phyloP scores from a whole-genome alignment of 225 moss, liverwort and hornwort genomes.

The Bryoerythrophyllum caledonicum region DNA sequence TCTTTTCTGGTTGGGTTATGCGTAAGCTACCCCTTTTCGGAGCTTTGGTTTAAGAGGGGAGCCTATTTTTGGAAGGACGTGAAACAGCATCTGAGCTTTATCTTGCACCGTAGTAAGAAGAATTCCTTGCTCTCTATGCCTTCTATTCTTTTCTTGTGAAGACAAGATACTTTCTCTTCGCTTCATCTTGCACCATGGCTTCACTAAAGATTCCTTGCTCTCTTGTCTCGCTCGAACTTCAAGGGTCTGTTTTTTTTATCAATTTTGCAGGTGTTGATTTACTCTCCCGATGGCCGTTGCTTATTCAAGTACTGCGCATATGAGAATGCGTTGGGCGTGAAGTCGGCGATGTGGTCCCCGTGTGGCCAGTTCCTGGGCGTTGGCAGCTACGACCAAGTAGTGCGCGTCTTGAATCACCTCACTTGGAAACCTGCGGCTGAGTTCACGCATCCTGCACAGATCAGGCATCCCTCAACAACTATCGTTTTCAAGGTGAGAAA shows the following conservation, averaged over 20 bases:
- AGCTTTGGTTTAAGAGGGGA: not conserved
- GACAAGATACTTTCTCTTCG: conserved; percentile 65
- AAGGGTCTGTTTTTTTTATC: conserved; percentile 13
- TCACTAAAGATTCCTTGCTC: not conserved
- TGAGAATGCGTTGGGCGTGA: conserved; percentile 94
- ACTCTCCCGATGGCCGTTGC: conserved; percentile 98
- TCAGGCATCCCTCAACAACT: conserved; percentile 77
- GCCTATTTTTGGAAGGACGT: not conserved
- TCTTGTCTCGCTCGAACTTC: not conserved
- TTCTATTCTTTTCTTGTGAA: conserved; percentile 60
- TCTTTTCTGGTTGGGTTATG: not conserved
- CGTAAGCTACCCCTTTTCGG: not conserved
- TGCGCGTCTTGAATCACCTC: conserved; percentile 86
- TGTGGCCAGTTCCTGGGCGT: conserved; percentile 95
- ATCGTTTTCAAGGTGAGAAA: conserved; percentile 78
- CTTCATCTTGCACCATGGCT: conserved; percentile 12
- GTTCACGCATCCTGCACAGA: conserved; percentile 70
- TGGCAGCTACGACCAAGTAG: conserved; percentile 93
- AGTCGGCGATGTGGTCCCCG: conserved; percentile 86
- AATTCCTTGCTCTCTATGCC: too few relatives aligned
- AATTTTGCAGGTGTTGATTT: conserved; percentile 73
- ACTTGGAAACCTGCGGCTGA: conserved; percentile 92
- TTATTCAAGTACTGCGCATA: conserved; percentile 93
- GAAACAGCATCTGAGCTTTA: too few relatives aligned
- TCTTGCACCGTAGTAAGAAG: too few relatives aligned